phyloP scores from a whole-genome alignment of 768 basidiomycete genomes.

The Boletus vermiculosoides region DNA sequence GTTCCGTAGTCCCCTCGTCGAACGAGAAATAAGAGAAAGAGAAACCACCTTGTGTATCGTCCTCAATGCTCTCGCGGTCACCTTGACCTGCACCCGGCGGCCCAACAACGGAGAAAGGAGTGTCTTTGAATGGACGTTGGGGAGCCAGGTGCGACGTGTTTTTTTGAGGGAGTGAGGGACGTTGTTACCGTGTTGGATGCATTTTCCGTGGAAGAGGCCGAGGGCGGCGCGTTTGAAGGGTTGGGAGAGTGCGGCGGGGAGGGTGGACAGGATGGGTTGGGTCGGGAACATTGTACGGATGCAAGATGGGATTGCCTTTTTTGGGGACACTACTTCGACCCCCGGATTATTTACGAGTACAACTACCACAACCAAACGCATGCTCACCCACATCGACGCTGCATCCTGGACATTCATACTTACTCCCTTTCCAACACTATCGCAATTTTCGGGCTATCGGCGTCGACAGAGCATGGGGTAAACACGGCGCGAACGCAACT shows the following conservation, averaged over 20 bases:
- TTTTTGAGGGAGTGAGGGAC: conserved; percentile 88
- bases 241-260: conserved; percentile 44
- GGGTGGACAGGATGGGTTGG: conserved; percentile 10
- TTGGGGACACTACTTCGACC: neutral
- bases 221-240: conserved; percentile 80
- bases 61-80: conserved; percentile 73
- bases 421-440: too few relatives aligned
- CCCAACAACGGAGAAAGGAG: conserved; percentile 66
- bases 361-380: too few relatives aligned
- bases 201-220: conserved; percentile 82
- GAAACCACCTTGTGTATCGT: conserved; percentile 71
- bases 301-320: conserved; percentile 5
- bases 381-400: too few relatives aligned
- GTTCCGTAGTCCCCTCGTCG: neutral
- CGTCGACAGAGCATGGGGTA: too few relatives aligned
- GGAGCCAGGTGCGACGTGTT: conserved; percentile 84
- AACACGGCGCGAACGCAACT: too few relatives aligned
- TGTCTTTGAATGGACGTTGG: conserved; percentile 80
- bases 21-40: neutral
- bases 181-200: conserved; percentile 80
- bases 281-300: conserved; percentile 25
- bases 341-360: too few relatives aligned
- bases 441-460: too few relatives aligned
- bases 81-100: conserved; percentile 57
- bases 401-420: too few relatives aligned